These are phyloP conservation scores for Heterobasidion parviporum DNA, from an alignment of 1,284 basidiomycete species.

Conservation along the genomic window DNA sequence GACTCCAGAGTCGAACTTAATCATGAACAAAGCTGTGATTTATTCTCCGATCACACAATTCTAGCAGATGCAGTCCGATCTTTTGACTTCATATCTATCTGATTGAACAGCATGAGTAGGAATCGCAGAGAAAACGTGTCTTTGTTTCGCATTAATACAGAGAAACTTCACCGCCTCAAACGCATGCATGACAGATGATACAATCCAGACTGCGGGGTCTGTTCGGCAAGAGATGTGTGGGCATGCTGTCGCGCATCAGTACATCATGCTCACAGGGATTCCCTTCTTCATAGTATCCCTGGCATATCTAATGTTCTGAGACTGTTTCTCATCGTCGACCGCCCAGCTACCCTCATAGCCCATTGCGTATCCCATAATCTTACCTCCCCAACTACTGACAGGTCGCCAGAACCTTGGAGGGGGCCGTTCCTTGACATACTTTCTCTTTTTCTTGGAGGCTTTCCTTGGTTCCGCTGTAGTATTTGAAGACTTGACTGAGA, in stretches of 20 bases:
- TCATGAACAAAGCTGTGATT: too few species aligned
- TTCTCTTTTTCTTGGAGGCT: neutral
- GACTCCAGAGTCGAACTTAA: too few species aligned
- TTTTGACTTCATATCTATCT: too few species aligned
- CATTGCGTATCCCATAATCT: conserved; percentile 23
- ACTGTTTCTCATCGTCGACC: conserved; percentile 11
- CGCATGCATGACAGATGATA: too few species aligned
- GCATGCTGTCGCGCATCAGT: neutral
- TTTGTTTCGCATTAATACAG: too few species aligned
- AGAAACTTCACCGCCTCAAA: too few species aligned
- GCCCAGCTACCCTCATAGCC: conserved; percentile 25
- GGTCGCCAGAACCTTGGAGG: conserved; percentile 24
- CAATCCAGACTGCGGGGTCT: too few species aligned
- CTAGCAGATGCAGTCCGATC: too few species aligned
- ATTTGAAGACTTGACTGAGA: neutral
- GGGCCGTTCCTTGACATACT: conserved; percentile 11
- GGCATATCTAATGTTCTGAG: conserved; percentile 14
- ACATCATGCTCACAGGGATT: neutral
- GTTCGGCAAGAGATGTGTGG: too few species aligned
- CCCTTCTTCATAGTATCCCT: conserved; percentile 24
- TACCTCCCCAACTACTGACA: conserved; percentile 18
- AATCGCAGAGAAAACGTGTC: too few species aligned
- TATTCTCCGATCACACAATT: too few species aligned
- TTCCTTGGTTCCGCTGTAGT: neutral
- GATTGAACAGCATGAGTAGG: too few species aligned